A percentile compares a stretch with the other conserved stretches of the same genome.
Evolutionary conservation across 192 early-diverging fungal genomes (phyloP).

Genomic region (Coemansia pectinata): DNA sequence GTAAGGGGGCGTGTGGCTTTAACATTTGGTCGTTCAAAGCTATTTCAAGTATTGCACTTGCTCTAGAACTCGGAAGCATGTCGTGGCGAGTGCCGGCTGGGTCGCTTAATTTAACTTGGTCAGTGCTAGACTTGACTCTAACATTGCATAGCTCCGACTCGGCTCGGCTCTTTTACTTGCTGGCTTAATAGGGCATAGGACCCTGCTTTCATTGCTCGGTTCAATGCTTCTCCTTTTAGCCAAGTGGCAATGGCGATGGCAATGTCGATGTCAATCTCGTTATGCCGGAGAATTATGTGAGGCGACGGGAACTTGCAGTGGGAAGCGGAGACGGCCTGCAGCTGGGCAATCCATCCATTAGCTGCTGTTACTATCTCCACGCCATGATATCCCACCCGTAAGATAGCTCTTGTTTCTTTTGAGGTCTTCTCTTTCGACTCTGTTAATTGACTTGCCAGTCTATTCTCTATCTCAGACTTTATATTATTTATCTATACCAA

Average conservation of each 20-base stretch:
- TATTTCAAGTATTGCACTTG: slow-evolving; percentile 1
- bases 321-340: background rate
- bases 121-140: background rate
- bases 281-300: background rate
- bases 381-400: background rate
- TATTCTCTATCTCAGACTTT: background rate
- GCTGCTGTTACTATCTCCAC: no score
- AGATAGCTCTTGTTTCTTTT: background rate
- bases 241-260: background rate
- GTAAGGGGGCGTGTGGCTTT: slow-evolving; percentile 3
- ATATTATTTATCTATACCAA: background rate
- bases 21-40: background rate
- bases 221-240: background rate
- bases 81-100: slow-evolving; percentile 2
- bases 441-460: background rate
- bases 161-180: background rate
- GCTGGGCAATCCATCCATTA: no score
- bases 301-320: background rate
- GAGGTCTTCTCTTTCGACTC: background rate
- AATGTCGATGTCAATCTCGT: background rate
- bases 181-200: background rate
- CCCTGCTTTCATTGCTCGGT: background rate
- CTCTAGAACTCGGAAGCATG: slow-evolving; percentile 6
- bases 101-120: background rate
- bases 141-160: background rate